Percentiles rank a stretch among this genome's conserved stretches.
Evolutionary conservation across 805 yeast genomes (phyloP).

Genomic region (Zygotorulaspora chibaensis): DNA sequence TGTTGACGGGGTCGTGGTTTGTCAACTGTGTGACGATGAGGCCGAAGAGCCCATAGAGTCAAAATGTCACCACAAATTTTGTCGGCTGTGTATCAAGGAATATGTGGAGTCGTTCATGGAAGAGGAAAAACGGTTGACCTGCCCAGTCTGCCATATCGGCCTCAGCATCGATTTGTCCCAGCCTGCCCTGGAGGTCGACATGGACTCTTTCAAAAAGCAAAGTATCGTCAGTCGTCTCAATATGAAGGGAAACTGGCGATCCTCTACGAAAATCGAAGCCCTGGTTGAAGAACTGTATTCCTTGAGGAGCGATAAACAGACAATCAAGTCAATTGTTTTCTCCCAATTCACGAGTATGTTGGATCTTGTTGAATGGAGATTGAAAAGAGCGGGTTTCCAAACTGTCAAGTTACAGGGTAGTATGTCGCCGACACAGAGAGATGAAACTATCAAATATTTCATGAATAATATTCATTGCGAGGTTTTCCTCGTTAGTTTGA

Average conservation of each 20-base stretch:
- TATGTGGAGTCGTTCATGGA: slow-evolving; percentile 72
- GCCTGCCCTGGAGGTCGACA: slow-evolving; percentile 69
- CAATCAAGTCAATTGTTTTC: slow-evolving; percentile 93
- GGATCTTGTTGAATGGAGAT: slow-evolving; percentile 92
- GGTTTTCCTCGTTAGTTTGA: slow-evolving; percentile 87
- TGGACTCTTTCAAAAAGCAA: slow-evolving; percentile 47
- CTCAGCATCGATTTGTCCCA: slow-evolving; percentile 85
- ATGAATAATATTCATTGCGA: slow-evolving; percentile 92
- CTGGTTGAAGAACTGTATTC: slow-evolving; percentile 87
- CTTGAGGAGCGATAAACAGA: slow-evolving; percentile 76
- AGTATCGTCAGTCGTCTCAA: slow-evolving; percentile 84
- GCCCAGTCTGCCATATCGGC: slow-evolving; percentile 96
- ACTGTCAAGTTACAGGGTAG: slow-evolving; percentile 94
- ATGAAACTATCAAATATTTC: slow-evolving; percentile 81
- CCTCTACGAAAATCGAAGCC: slow-evolving; percentile 96
- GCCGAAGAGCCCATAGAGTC: slow-evolving; percentile 97
- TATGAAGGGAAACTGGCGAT: slow-evolving; percentile 84
- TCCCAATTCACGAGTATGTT: slow-evolving; percentile 97
- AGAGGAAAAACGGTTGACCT: slow-evolving; percentile 60
- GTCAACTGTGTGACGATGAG: slow-evolving; percentile 94
- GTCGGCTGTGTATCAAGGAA: slow-evolving; percentile 88
- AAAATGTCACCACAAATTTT: slow-evolving; percentile 88
- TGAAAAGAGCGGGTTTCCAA: slow-evolving; percentile 89
- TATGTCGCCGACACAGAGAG: slow-evolving; percentile 95
- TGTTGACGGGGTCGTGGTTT: slow-evolving; percentile 52